Percentiles rank a stretch among this genome's conserved stretches.
These are phyloP conservation scores for Telopea speciosissima DNA, from an alignment of 177 flowering plant genomes.

Conservation along the genomic window DNA sequence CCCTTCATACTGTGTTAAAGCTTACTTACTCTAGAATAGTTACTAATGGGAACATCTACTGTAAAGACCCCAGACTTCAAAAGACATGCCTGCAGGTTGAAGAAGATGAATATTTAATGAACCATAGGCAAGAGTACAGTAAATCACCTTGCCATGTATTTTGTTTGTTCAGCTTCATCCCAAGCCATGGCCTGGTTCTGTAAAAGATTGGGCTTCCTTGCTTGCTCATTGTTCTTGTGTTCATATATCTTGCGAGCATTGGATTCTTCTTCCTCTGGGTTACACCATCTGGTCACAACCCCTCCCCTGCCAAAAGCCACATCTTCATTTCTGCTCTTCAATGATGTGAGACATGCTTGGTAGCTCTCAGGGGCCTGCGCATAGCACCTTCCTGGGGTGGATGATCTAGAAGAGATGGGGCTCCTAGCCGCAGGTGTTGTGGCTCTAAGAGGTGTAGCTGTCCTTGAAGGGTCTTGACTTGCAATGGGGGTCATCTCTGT, in stretches of 20 bases:
- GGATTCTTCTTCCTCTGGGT: conserved; percentile 32
- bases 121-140: neutral
- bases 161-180: conserved; percentile 96
- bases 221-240: conserved; percentile 28
- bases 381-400: conserved; percentile 14
- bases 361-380: conserved; percentile 25
- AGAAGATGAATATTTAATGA: neutral
- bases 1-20: neutral
- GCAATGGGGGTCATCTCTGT: conserved; percentile 13
- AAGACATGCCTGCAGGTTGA: neutral
- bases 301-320: conserved; percentile 18
- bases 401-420: conserved; percentile 2
- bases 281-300: conserved; percentile 17
- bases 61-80: neutral
- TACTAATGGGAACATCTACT: neutral
- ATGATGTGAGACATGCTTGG: conserved; percentile 19
- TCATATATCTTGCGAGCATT: conserved; percentile 16
- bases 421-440: conserved; percentile 12
- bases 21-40: neutral
- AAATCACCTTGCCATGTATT: conserved; percentile 79
- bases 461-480: conserved; percentile 13
- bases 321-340: conserved; percentile 30
- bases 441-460: conserved; percentile 2
- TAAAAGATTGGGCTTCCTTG: conserved; percentile 38
- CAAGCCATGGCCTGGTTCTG: conserved; percentile 82